Evolutionary conservation across 306 rosid genomes (phyloP).

Genomic region (Medicago lupulina): DNA sequence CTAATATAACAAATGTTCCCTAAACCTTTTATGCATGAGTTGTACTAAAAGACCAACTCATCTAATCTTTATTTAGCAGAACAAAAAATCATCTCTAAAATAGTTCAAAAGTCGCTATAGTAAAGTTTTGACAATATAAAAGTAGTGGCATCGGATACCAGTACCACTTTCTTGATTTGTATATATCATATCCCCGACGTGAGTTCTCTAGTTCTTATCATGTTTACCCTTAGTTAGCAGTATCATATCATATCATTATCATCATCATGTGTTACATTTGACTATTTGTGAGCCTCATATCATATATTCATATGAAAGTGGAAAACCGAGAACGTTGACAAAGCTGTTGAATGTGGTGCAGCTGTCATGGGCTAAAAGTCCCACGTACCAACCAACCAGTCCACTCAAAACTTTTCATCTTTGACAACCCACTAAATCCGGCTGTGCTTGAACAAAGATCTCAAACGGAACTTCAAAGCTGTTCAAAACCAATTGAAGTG

Average conservation of each 20-base stretch:
- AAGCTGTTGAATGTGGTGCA: not conserved
- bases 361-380: not conserved
- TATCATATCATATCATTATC: not conserved
- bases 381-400: too few species aligned
- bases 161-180: not conserved
- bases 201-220: not conserved
- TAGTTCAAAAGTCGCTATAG: not conserved
- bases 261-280: not conserved
- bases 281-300: not conserved
- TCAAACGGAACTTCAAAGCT: not conserved
- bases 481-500: not conserved
- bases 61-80: too few species aligned
- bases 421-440: not conserved
- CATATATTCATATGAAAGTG: constrained; percentile 11
- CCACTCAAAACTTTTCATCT: not conserved
- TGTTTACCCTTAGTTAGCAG: not conserved
- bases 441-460: not conserved
- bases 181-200: not conserved
- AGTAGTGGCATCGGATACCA: constrained; percentile 5
- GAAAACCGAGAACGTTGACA: constrained; percentile 8
- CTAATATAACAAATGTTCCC: too few species aligned
- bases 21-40: too few species aligned
- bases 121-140: not conserved
- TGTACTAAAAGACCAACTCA: too few species aligned
- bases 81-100: too few species aligned